Percentiles rank a stretch among this genome's conserved stretches.
phyloP scores from a whole-genome alignment of 768 basidiomycete species.

The Termitomyces sp. region DNA sequence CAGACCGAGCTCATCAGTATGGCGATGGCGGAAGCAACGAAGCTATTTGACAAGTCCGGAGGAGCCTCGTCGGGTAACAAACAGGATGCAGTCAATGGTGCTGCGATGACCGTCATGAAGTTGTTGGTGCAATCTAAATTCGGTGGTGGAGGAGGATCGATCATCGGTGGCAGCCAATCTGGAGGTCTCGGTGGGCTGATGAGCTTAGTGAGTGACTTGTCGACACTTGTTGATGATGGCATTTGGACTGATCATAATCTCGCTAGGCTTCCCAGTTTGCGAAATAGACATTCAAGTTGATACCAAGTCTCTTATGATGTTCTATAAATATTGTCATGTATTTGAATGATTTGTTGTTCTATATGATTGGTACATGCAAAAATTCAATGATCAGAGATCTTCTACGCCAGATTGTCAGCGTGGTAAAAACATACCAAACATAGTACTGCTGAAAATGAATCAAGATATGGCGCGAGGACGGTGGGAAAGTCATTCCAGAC shows the following conservation, averaged over 20 bases:
- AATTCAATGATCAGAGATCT: no score
- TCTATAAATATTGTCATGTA: neutral
- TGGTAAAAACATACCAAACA: no score
- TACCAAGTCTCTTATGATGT: neutral
- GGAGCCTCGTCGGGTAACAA: conserved; percentile 61
- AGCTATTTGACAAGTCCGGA: conserved; percentile 68
- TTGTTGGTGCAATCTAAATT: conserved; percentile 68
- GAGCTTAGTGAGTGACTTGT: conserved; percentile 46
- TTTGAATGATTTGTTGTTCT: no score
- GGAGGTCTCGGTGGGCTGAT: conserved; percentile 62
- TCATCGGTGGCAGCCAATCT: conserved; percentile 57
- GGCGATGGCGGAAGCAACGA: conserved; percentile 79
- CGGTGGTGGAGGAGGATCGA: conserved; percentile 20
- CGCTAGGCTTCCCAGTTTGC: conserved; percentile 24
- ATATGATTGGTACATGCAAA: no score
- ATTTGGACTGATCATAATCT: neutral
- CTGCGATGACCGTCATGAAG: conserved; percentile 84
- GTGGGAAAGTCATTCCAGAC: no score
- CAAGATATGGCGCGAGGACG: no score
- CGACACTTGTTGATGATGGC: neutral
- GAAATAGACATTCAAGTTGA: neutral
- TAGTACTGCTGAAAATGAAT: no score
- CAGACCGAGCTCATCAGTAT: conserved; percentile 71
- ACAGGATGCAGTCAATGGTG: conserved; percentile 81
- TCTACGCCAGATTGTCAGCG: no score